phyloP scores from a whole-genome alignment of 208 protist species.

The Leishmania braziliensis region DNA sequence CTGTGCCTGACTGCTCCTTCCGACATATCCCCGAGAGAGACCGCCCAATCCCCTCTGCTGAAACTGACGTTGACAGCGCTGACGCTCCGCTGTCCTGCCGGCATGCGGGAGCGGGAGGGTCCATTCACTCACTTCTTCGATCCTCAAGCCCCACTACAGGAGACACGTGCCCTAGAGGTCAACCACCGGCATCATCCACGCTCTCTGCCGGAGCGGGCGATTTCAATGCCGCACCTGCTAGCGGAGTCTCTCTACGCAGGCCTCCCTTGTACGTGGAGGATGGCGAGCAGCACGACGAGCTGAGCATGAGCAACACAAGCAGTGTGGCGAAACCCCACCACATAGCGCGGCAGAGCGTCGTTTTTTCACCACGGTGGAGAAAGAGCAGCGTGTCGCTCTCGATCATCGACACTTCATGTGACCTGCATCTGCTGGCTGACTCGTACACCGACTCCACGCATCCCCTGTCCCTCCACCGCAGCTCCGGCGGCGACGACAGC shows the following conservation, averaged over 20 bases:
- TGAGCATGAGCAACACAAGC: background rate
- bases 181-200: background rate
- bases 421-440: background rate
- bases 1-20: background rate
- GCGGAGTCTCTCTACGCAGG: background rate
- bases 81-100: background rate
- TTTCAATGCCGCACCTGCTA: background rate
- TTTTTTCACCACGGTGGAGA: background rate
- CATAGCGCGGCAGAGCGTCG: background rate
- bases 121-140: background rate
- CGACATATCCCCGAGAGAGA: background rate
- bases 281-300: background rate
- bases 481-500: background rate
- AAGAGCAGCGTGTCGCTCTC: background rate
- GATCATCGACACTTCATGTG: background rate
- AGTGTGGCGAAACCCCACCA: background rate
- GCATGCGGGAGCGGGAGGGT: background rate
- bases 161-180: background rate
- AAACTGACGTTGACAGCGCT: background rate
- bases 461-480: background rate
- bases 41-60: background rate
- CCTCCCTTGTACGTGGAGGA: background rate
- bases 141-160: background rate
- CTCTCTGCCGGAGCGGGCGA: background rate
- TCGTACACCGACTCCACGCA: background rate